Base-by-base conservation (phyloP, 352 stramenopile species). In the Globisporangium apiculatum region DNA sequence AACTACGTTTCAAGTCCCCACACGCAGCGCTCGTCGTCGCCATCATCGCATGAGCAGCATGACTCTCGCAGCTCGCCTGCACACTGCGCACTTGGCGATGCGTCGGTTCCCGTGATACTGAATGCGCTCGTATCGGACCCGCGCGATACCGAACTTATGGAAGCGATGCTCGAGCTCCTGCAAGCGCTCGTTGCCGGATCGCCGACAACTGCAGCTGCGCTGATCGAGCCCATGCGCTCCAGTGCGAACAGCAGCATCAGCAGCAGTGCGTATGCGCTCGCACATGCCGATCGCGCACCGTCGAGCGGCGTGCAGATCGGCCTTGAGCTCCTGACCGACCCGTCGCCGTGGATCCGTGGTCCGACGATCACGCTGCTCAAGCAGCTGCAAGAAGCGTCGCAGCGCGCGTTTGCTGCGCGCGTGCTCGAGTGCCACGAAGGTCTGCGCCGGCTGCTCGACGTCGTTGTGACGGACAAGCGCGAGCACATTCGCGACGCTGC, bases 91-190 rank as follows among this genome's bases (percentile, higher is more conserved):
- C 71, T 90, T 0, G 76, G 68, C 2, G 31, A 68, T 1, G 64
- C 70, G 3, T 66, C 76, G 18, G 71, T 85, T 7, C 83, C 83
- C 1, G 73, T 66, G 3, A 64, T 90, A 6, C 64, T 93, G 37
- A 73, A 67, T 15, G 83, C 83, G 3, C 58, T 93, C 11, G 68
- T 86, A 35, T 87, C 83, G 24, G 83, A 93, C 49, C 83, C 83
- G 38, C 66, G 83, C 55, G 83, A 93, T 57, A 89, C 80, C n/a
- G 83, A 91, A 61, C 75, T 93, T 49, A 91, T 93, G 76, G 83
- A 93, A 58, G 69, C 78, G 9, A 87, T 93, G 76, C 68, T 93
- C 6, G 83, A 91, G 65, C 68, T 89, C 12, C 57, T 93, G 10
- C 80, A 90, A 51, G 53, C 66, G 15, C 60, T 89, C 38, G 76